A percentile compares a stretch with the other conserved stretches of the same genome.
These are phyloP conservation scores for Boletus rubroflammeus DNA, from an alignment of 768 basidiomycete species.

Conservation along the genomic window DNA sequence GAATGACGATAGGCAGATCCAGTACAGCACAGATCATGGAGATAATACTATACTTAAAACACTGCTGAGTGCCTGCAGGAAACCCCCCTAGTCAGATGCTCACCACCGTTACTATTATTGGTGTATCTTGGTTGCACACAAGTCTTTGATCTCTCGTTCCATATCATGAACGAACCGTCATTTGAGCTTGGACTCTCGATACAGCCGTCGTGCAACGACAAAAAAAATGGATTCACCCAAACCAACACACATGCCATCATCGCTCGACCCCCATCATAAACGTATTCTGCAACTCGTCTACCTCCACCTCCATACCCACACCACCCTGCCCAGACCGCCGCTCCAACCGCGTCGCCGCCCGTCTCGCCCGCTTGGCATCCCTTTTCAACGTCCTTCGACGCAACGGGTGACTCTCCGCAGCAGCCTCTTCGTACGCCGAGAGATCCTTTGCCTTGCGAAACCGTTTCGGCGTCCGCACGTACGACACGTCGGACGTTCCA, in stretches of 20 bases:
- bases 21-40: no score
- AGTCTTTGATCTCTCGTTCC: no score
- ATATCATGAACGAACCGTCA: background rate
- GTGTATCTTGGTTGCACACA: no score
- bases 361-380: conserved; percentile 60
- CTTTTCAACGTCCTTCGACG: conserved; percentile 57
- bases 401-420: conserved; percentile 44
- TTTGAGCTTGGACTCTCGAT: no score
- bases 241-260: background rate
- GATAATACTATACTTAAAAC: no score
- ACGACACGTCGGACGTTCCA: background rate
- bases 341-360: conserved; percentile 39
- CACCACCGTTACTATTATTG: no score
- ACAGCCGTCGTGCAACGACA: no score
- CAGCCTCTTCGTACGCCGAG: conserved; percentile 49
- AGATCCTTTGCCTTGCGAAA: conserved; percentile 54
- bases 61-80: no score
- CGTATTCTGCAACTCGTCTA: conserved; percentile 19
- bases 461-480: conserved; percentile 49
- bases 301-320: conserved; percentile 32
- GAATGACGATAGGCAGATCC: no score
- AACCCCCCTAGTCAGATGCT: no score
- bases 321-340: background rate
- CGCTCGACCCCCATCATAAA: conserved; percentile 22
- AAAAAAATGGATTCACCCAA: background rate